Evolutionary conservation across 2,329 filamentous ascomycete species (phyloP), one percentile per base, ranked within the genome.

Genomic region (Coniella vitis): DNA sequence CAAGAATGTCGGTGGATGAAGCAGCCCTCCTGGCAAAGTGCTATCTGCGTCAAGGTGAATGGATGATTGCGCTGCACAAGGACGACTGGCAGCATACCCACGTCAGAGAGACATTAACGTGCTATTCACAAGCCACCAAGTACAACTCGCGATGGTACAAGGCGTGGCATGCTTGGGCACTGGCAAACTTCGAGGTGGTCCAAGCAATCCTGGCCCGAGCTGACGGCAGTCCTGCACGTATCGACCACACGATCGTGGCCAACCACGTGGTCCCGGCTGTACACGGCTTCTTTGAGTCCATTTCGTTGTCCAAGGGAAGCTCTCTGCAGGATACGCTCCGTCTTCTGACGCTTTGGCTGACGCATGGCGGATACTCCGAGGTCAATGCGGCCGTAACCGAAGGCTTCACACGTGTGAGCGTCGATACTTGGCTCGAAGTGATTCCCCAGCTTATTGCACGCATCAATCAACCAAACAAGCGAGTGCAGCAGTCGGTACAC

Each of bases 71-170:
- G 14, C 69, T 95, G 47, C 86, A 94, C 63, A 85, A 86, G 61
- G 86, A 90, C 45, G 85, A 93, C 56, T 98, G 93, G 94, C 84
- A 88, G 55, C 81, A 87, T 54, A 85, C 88, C 8, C 84, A 87
- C 56, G 87, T 95, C 4, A 81, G 87, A 45, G 91, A 97, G 46
- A 90, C 98, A 50, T 73, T 98, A 20, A 78, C 81, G n/a, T 90
- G 93, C 2, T 98, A 97, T 65, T 83, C 84, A 16, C 85, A 90
- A 51, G 94, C 94, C 1, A 98, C 93, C 2, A 84, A 88, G 51
- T 96, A 94, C 69, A 95, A 98, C 63, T 85, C 89, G 31, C 83
- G 85, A 53, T 98, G 91, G 81, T 98, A 98, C 72, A 99, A 98
- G 69, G 93, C 94, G 7, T 99, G 93, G 93, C 93, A 99, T 67